These are phyloP conservation scores for Lignosus rhinocerotis DNA, from an alignment of 1,284 basidiomycete species.

Conservation along the genomic window DNA sequence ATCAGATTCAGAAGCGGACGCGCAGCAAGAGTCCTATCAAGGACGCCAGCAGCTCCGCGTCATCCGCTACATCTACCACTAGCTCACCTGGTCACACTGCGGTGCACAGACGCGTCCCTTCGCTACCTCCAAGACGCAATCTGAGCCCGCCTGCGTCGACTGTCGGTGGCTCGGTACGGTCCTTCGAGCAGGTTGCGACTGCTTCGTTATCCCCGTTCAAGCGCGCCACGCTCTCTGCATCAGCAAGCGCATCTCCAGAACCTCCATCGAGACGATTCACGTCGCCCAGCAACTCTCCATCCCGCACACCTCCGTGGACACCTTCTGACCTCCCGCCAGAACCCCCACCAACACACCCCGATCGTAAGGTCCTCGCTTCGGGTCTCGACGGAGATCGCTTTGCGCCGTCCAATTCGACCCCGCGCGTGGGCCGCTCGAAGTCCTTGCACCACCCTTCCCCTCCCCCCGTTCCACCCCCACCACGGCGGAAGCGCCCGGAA, in stretches of 20 bases:
- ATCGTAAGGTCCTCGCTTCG: constrained; percentile 40
- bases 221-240: not conserved
- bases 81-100: constrained; percentile 18
- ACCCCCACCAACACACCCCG: constrained; percentile 60
- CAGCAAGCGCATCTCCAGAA: constrained; percentile 9
- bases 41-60: constrained; percentile 19
- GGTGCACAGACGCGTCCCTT: constrained; percentile 26
- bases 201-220: constrained; percentile 33
- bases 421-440: constrained; percentile 52
- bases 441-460: constrained; percentile 53
- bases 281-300: constrained; percentile 20
- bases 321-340: constrained; percentile 30
- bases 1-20: constrained; percentile 18
- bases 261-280: constrained; percentile 25
- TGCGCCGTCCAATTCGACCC: constrained; percentile 30
- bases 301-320: constrained; percentile 26
- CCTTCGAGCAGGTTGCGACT: constrained; percentile 43
- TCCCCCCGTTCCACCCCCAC: constrained; percentile 44
- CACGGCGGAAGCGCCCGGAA: constrained; percentile 56
- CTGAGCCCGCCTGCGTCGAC: constrained; percentile 33
- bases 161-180: constrained; percentile 34
- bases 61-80: constrained; percentile 19
- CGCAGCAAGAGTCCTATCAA: constrained; percentile 35
- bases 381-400: constrained; percentile 23
- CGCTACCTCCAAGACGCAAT: constrained; percentile 35